Conservation (phyloP, 2,329 filamentous ascomycete species). For the Zymoseptoria pseudotritici region DNA sequence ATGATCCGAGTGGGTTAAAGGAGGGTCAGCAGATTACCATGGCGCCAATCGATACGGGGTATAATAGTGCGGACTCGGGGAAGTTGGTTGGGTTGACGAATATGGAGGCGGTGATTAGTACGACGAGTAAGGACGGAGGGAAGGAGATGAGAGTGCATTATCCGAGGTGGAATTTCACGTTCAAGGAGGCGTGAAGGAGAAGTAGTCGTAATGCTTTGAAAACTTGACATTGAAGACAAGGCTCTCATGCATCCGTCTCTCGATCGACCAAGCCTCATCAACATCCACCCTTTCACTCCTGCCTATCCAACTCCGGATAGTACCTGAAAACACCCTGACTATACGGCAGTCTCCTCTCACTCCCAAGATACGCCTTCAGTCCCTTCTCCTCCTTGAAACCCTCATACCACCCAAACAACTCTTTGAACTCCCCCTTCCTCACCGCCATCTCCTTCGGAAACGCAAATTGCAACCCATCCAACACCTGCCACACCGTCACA, state of each 20-base stretch:
- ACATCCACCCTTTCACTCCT: slow-evolving; percentile 19
- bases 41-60: slow-evolving; percentile 14
- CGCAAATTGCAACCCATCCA: slow-evolving; percentile 51
- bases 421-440: slow-evolving; percentile 50
- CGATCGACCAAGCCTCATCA: background rate
- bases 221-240: background rate
- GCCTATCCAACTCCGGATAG: slow-evolving; percentile 63
- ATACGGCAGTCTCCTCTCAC: slow-evolving; percentile 56
- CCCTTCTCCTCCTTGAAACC: slow-evolving; percentile 55
- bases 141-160: slow-evolving; percentile 25
- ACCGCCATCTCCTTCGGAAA: slow-evolving; percentile 61
- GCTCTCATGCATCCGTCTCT: background rate
- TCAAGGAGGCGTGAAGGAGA: slow-evolving; percentile 5
- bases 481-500: slow-evolving; percentile 63
- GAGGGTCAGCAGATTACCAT: slow-evolving; percentile 9
- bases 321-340: slow-evolving; percentile 60
- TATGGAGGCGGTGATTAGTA: slow-evolving; percentile 10
- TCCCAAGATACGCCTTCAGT: slow-evolving; percentile 62
- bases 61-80: slow-evolving; percentile 6
- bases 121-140: slow-evolving; percentile 5
- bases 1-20: slow-evolving; percentile 11
- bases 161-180: slow-evolving; percentile 31
- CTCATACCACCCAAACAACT: slow-evolving; percentile 46
- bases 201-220: no score
- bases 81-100: slow-evolving; percentile 12